Percentiles rank a stretch among this genome's conserved stretches.
These are phyloP conservation scores for Xylaria longipes DNA, from an alignment of 495 filamentous ascomycete genomes.

Conservation along the genomic window DNA sequence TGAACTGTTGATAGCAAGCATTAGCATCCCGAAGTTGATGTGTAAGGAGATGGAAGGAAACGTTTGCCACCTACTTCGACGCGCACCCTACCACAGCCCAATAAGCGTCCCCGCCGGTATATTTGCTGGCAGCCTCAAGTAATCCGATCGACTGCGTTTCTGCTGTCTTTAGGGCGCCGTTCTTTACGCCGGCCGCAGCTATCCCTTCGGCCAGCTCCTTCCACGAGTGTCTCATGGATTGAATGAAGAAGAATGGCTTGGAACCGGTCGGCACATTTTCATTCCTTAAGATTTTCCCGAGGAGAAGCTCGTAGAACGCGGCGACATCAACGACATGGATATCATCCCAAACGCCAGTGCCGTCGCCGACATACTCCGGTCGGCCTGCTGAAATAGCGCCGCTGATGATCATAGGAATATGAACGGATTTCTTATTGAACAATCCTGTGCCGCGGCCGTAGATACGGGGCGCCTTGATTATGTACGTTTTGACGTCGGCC, in stretches of 20 bases:
- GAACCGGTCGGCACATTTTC: conserved; percentile 38
- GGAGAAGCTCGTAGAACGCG: conserved; percentile 36
- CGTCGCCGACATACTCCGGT: conserved; percentile 37
- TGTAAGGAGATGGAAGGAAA: background rate
- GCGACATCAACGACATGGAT: conserved; percentile 49
- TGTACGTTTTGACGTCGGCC: conserved; percentile 43
- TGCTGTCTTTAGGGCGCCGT: background rate
- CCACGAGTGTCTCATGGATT: conserved; percentile 43
- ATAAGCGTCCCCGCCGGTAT: background rate
- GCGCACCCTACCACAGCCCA: background rate
- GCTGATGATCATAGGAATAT: conserved; percentile 39
- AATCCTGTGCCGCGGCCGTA: conserved; percentile 39
- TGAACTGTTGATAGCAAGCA: conserved; percentile 9
- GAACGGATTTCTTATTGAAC: conserved; percentile 39
- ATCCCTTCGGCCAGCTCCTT: conserved; percentile 40
- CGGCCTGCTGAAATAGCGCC: conserved; percentile 34
- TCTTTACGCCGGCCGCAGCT: conserved; percentile 32
- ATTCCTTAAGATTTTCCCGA: conserved; percentile 17
- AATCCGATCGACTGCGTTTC: background rate
- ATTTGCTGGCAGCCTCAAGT: background rate
- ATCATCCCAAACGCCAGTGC: conserved; percentile 45
- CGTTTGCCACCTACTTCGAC: background rate
- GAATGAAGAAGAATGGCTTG: conserved; percentile 45
- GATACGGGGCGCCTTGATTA: conserved; percentile 51
- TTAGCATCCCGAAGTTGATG: background rate